Conservation (phyloP, 148 eudicot species). For the Tetragonia tetragonoides region DNA sequence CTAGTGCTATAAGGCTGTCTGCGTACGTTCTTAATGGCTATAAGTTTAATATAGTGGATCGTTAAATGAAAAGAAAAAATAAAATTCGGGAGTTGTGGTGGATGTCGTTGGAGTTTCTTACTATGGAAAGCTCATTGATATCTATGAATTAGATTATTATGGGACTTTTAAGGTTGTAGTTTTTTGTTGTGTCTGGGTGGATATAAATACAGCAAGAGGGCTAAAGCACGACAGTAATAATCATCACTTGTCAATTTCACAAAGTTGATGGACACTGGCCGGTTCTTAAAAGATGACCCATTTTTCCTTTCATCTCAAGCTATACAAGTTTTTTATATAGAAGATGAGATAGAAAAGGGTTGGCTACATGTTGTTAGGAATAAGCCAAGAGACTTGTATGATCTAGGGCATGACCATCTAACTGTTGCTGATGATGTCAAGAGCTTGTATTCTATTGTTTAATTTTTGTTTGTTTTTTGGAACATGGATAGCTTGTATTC, state of each 20-base stretch:
- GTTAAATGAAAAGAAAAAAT: constrained; percentile 9
- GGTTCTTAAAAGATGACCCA: constrained; percentile 23
- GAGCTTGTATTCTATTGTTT: too few species aligned
- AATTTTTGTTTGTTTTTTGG: too few species aligned
- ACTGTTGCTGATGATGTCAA: neutral
- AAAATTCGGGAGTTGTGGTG: constrained; percentile 17
- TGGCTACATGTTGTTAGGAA: constrained; percentile 22
- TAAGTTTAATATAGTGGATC: constrained; percentile 9
- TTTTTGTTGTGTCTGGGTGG: constrained; percentile 6
- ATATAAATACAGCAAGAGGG: constrained; percentile 3
- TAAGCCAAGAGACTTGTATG: constrained; percentile 26
- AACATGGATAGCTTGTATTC: too few species aligned
- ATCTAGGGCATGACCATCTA: constrained; percentile 3
- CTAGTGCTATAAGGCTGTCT: neutral
- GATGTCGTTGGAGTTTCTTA: constrained; percentile 2
- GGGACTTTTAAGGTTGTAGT: constrained; percentile 13
- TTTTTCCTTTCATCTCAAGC: constrained; percentile 31
- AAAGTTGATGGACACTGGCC: constrained; percentile 21
- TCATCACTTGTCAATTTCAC: constrained; percentile 16
- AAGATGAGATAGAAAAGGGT: constrained; percentile 18
- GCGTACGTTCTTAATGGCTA: neutral
- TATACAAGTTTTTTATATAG: constrained; percentile 17
- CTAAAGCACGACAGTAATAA: neutral
- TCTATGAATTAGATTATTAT: constrained; percentile 14
- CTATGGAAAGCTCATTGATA: constrained; percentile 11